Evolutionary conservation across 805 yeast species (phyloP).

Genomic region (Metschnikowia koreensis): DNA sequence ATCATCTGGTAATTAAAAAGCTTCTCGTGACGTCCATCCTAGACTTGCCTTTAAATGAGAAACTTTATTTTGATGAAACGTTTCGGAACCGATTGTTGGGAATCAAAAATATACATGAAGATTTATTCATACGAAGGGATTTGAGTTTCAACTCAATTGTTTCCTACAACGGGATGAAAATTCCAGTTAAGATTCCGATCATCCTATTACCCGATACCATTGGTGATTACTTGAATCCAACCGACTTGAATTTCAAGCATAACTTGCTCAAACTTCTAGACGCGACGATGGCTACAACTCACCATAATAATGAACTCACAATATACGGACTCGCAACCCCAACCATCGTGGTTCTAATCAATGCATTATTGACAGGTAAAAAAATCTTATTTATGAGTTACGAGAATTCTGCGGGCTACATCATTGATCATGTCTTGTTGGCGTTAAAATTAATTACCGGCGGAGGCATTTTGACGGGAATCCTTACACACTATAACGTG

Average conservation of each 20-base stretch:
- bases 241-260: conserved; percentile 42
- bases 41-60: conserved; percentile 43
- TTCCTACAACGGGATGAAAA: conserved; percentile 39
- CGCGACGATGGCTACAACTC: conserved; percentile 33
- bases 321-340: conserved; percentile 56
- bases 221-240: conserved; percentile 46
- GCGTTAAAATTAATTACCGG: conserved; percentile 42
- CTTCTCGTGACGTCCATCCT: conserved; percentile 41
- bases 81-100: conserved; percentile 39
- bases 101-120: conserved; percentile 26
- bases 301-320: conserved; percentile 46
- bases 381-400: conserved; percentile 37
- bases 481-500: conserved; percentile 37
- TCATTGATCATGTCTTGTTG: conserved; percentile 41
- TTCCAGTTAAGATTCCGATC: conserved; percentile 46
- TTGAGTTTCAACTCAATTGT: conserved; percentile 41
- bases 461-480: conserved; percentile 42
- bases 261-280: conserved; percentile 35
- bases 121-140: conserved; percentile 42
- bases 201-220: conserved; percentile 40
- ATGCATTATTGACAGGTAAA: conserved; percentile 40
- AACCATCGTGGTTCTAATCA: conserved; percentile 35
- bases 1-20: conserved; percentile 34
- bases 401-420: conserved; percentile 42
- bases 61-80: conserved; percentile 37